Percentiles rank a stretch among this genome's conserved stretches.
Evolutionary conservation across 2,329 filamentous ascomycete genomes (phyloP).

Genomic region (Colletotrichum paranaense): DNA sequence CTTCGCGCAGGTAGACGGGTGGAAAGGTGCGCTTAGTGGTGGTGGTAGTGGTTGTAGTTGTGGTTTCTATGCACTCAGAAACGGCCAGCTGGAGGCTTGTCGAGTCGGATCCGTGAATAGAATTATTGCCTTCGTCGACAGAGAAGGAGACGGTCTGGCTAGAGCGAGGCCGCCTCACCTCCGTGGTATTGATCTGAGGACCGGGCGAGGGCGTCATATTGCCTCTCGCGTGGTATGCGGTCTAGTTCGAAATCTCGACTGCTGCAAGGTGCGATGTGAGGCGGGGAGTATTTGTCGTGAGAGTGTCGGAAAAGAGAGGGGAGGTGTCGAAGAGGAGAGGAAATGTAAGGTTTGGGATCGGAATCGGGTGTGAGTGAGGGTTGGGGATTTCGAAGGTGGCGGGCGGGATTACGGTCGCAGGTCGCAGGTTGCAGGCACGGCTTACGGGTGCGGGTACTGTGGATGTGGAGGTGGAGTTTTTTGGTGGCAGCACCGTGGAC

Average conservation of each 20-base stretch:
- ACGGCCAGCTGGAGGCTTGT: conserved; percentile 66
- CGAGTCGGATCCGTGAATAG: conserved; percentile 43
- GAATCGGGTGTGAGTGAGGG: conserved; percentile 21
- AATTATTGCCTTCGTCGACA: conserved; percentile 51
- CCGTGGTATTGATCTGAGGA: conserved; percentile 37
- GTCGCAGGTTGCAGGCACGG: not conserved
- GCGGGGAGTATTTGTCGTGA: not conserved
- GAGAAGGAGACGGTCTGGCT: conserved; percentile 60
- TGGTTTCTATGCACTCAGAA: conserved; percentile 74
- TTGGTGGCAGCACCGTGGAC: not conserved
- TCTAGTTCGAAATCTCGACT: not conserved
- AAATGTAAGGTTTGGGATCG: not conserved
- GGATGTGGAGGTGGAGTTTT: conserved; percentile 10
- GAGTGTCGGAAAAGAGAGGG: conserved; percentile 3
- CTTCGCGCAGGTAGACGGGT: conserved; percentile 82
- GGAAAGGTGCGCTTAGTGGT: conserved; percentile 88
- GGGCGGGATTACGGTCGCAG: conserved; percentile 21
- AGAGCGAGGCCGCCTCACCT: conserved; percentile 47
- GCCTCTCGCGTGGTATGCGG: conserved; percentile 21
- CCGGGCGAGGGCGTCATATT: conserved; percentile 52
- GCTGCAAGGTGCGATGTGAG: not conserved
- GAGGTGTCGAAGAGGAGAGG: not conserved
- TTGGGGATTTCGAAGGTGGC: conserved; percentile 33
- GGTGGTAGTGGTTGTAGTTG: conserved; percentile 88
- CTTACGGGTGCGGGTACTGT: not conserved